Evolutionary conservation across 83 land plant genomes (phyloP).

Genomic region (Isoetes engelmannii): DNA sequence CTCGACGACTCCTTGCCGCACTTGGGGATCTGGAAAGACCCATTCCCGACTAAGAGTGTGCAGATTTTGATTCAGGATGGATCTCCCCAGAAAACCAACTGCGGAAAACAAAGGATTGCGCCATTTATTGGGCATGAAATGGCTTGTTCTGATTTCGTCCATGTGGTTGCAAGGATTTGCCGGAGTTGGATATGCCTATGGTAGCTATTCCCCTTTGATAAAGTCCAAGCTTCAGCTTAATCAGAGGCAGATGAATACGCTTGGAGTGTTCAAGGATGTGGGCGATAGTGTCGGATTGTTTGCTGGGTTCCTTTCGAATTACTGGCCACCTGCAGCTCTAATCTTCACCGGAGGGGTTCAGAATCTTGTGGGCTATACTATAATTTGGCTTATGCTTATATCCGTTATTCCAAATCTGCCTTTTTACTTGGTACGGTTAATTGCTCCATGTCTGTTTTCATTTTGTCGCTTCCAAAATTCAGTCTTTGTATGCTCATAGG

Average conservation of each 20-base stretch:
- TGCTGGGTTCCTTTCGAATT: slow-evolving; percentile 60
- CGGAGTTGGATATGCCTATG: slow-evolving; percentile 22
- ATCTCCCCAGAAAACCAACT: no score
- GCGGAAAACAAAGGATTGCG: neutral
- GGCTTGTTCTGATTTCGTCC: slow-evolving; percentile 29
- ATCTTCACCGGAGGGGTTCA: slow-evolving; percentile 61
- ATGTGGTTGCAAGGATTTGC: slow-evolving; percentile 28
- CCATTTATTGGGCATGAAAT: slow-evolving; percentile 16
- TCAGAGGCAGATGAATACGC: slow-evolving; percentile 25
- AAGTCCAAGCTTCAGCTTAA: slow-evolving; percentile 19
- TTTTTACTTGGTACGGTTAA: slow-evolving; percentile 50
- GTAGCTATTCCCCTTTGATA: slow-evolving; percentile 25
- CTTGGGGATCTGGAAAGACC: no score
- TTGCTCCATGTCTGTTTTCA: no score
- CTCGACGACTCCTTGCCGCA: no score
- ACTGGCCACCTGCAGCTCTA: slow-evolving; percentile 68
- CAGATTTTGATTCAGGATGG: no score
- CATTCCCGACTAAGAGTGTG: no score
- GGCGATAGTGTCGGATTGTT: slow-evolving; percentile 83
- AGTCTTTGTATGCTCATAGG: no score
- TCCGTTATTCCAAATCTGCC: slow-evolving; percentile 43
- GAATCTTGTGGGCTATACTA: slow-evolving; percentile 77
- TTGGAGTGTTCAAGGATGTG: slow-evolving; percentile 51
- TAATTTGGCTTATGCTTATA: slow-evolving; percentile 78
- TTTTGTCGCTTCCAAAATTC: no score